A percentile compares a stretch with the other conserved stretches of the same genome.
Evolutionary conservation across 805 yeast species (phyloP).

Genomic region (Metschnikowia santaceciliae): DNA sequence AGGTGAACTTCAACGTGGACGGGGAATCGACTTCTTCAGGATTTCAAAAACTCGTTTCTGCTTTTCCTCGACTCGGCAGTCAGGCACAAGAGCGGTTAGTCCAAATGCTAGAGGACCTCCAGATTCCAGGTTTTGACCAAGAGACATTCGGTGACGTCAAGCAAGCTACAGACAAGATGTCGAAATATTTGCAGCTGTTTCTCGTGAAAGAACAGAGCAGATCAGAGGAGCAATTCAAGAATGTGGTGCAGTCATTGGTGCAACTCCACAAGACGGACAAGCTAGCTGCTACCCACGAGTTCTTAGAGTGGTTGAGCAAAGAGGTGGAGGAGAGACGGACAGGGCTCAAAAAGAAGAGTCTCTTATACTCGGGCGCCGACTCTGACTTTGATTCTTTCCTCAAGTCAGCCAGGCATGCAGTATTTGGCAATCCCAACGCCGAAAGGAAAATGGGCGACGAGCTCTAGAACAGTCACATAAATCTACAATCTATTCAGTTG

Average conservation of each 20-base stretch:
- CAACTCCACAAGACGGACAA: constrained; percentile 29
- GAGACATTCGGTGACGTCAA: constrained; percentile 4
- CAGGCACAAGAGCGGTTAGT: constrained; percentile 37
- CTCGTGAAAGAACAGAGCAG: constrained; percentile 22
- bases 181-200: constrained; percentile 33
- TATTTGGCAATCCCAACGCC: constrained; percentile 78
- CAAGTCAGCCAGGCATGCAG: constrained; percentile 51
- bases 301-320: constrained; percentile 60
- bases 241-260: constrained; percentile 23
- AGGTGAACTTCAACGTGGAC: constrained; percentile 21
- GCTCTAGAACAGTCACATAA: not conserved
- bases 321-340: constrained; percentile 31
- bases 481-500: not conserved
- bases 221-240: constrained; percentile 39
- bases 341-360: constrained; percentile 25
- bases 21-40: constrained; percentile 17
- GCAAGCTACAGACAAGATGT: constrained; percentile 27
- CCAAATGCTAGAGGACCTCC: constrained; percentile 46
- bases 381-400: constrained; percentile 34
- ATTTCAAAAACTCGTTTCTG: constrained; percentile 21
- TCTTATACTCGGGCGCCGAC: constrained; percentile 29
- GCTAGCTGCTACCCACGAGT: constrained; percentile 35
- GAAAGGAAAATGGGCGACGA: constrained; percentile 47
- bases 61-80: constrained; percentile 25
- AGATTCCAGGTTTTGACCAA: constrained; percentile 15